Evolutionary conservation across 1,139 yeast species (phyloP), one percentile per base, ranked within the genome.

Genomic region (Arxiozyma slooffiae): DNA sequence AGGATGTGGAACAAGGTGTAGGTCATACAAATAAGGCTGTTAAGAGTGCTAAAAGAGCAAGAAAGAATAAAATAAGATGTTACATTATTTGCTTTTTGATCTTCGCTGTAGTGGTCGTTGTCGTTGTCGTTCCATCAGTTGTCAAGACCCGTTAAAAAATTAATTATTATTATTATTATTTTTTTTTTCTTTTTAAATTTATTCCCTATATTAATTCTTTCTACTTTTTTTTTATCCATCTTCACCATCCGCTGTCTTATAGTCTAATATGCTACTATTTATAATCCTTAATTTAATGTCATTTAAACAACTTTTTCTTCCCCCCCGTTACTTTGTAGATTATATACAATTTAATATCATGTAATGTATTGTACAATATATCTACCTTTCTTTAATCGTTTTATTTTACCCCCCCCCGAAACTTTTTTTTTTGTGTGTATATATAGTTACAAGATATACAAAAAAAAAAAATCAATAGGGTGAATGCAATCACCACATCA

Each of bases 21-120:
- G 96, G 95, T 18, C 96, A 94, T 70, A 89, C 96, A 51, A 80
- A 85, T 66, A 83, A 85, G 69, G 99, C 98, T 17, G 90, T 88
- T 53, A 80, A 77, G 59, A 80, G 82, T 66, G 98, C 98, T 49
- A 82, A 82, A 68, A 84, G 86, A 62, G 95, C 96, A 49, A 82
- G 98, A 75, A 87, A 76, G 70, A 89, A 89, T 85, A 89, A 81
- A 76, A 78, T 88, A 75, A 86, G 94, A 82, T 86, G 96, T 70
- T 76, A 81, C 61, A 72, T 81, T 64, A 83, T 89, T 67, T 68
- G 78, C 63, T 71, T 80, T 59, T 64, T 81, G 53, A 74, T 85
- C 55, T 67, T 85, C 56, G 74, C 80, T 58, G 76, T 84, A 55
- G 72, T 86, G 63, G 86, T 88, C 48, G 78, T 85, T 56, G 84